phyloP scores from a whole-genome alignment of 768 basidiomycete species.

The Asterophora parasitica region DNA sequence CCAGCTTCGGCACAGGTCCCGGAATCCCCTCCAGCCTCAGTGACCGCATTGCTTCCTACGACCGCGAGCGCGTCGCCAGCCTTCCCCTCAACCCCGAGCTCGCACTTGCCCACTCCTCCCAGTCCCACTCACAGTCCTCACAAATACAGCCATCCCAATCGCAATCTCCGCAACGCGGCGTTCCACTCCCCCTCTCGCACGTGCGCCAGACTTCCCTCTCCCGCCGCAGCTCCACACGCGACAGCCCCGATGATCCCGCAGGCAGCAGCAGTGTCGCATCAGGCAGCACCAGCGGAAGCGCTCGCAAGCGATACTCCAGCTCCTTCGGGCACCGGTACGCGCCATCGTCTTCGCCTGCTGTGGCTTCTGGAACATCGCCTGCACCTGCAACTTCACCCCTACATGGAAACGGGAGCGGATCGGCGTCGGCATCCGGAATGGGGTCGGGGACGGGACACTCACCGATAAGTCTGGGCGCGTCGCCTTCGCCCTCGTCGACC shows the following conservation, averaged over 20 bases:
- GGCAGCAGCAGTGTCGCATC: conserved; percentile 1
- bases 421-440: too few species aligned
- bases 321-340: conserved; percentile 72
- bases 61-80: conserved; percentile 12
- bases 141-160: too few species aligned
- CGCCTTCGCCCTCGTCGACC: conserved; percentile 4
- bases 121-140: not conserved
- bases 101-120: conserved; percentile 2
- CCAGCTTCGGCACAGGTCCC: conserved; percentile 1
- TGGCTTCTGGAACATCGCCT: too few species aligned
- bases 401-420: too few species aligned
- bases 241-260: conserved; percentile 8
- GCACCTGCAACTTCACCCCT: not conserved
- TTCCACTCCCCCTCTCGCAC: not conserved
- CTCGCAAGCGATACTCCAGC: conserved; percentile 67
- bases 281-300: not conserved
- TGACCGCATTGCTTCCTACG: conserved; percentile 8
- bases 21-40: conserved; percentile 8
- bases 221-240: conserved; percentile 1
- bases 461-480: too few species aligned
- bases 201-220: conserved; percentile 5
- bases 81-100: not conserved
- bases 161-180: not conserved
- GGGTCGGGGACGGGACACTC: too few species aligned
- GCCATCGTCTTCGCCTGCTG: conserved; percentile 30